Base-by-base conservation (phyloP, 2,329 filamentous ascomycete genomes). In the Phyllosticta capitalensis region DNA sequence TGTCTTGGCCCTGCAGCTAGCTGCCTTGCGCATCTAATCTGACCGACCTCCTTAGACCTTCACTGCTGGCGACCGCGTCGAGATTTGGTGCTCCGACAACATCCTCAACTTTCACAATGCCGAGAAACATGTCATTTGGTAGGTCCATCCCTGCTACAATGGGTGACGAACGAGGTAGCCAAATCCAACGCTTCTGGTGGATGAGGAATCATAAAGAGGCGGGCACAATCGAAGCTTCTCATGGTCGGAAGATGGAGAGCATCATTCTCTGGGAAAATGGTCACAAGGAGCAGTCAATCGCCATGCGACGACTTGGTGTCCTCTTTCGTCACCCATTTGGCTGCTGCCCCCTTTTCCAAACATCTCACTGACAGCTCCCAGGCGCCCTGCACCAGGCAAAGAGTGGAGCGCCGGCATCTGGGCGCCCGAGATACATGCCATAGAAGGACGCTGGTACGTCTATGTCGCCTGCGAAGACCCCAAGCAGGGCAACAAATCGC, bases 341-440 rank as follows among this genome's bases (percentile, higher is more conserved):
- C 24, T 26, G 7, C 24, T 7, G 24, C 24, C 24, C 7, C 24
- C 24, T 49, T 12, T n/a, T n/a, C 2, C 38, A 17, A 45, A 17
- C 17, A 12, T 6, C n/a, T 14, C 6, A 45, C 58, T 60, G 48
- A 58, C 50, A 28, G 51, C 52, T 30, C 26, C 68, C 61, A 68
- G 71, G 71, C 72, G 72, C 20, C 76, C 79, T 28, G 68, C 75
- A 0, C 74, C 73, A 12, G 68, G 75, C 61, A 72, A 72, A 9
- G 67, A 70, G 19, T 77, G 75, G 71, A 75, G 72, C 7, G 75
- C 69, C 49, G 75, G 74, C 63, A 70, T 83, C 30, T 83, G 81
- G 81, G 81, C 81, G 0, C 81, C 81, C 0, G 81, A 83, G 69
- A 72, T 83, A 0, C 81, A 83, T 65, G 68, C 68, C 54, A 71